Base-by-base conservation (phyloP, 2,329 filamentous ascomycete species). In the Harringtonia aguacate region DNA sequence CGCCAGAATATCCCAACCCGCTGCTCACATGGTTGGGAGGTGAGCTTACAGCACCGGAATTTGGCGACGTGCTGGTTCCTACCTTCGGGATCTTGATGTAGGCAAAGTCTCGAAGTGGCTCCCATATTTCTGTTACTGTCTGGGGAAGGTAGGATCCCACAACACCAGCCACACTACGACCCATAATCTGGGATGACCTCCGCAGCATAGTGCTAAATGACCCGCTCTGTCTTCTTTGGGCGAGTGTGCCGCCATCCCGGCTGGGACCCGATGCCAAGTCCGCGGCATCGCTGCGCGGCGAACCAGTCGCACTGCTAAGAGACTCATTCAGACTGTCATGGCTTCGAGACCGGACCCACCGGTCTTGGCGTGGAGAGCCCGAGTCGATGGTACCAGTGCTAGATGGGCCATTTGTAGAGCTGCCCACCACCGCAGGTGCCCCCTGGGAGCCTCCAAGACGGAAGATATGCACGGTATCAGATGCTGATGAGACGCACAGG, bases 81-180 rank as follows among this genome's bases (percentile, higher is more conserved):
- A 56, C 55, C 57, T 84, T 86, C 14, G 90, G 90, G 39, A 98
- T 77, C 60, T 92, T 94, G 57, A 97, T 89, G 72, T 86, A 97
- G 1, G 92, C 92, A 65, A 98, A 98, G 62, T 98, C 92, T 44
- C 92, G 78, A 47, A 84, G 70, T 0, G 92, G 92, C 56, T 98
- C 92, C 89, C 89, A 97, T 74, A 97, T 95, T 63, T 97, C 90
- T 1, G 90, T 90, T 5, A 98, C 88, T 2, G 89, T 90, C 56
- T 85, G 85, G 0, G 92, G 92, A 2, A 98, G 70, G 59, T 98
- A 98, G 1, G 86, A 88, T 5, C 89, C 89, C 28, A 95, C 83
- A 8, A 87, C 87, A 6, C 86, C 86, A 17, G 86, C 90, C 47
- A 98, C 83, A 21, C 84, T 85, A 49, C 85, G 88, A 33, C 88